phyloP scores from a whole-genome alignment of 176 grass and related monocot genomes.

The Bromus sterilis region DNA sequence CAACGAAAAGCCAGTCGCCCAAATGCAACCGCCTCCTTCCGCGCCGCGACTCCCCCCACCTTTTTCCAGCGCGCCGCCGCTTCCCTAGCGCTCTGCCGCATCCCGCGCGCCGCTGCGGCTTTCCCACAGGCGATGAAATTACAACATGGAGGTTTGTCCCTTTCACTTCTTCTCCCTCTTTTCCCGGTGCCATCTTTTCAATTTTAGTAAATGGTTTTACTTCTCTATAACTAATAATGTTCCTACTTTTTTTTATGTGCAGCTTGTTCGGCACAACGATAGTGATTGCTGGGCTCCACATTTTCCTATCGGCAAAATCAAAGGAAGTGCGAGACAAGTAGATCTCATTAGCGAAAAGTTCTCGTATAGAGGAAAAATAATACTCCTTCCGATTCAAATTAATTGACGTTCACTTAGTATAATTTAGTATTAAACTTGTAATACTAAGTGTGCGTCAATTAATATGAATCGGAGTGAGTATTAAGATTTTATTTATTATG shows the following conservation, averaged over 20 bases:
- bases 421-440: no score
- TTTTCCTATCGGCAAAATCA: slow-evolving; percentile 4
- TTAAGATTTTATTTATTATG: neutral
- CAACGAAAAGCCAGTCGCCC: no score
- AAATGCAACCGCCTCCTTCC: no score
- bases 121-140: slow-evolving; percentile 27
- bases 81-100: no score
- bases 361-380: no score
- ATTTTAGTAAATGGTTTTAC: neutral
- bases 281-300: neutral
- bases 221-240: neutral
- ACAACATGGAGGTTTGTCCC: slow-evolving; percentile 31
- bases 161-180: neutral
- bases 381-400: no score
- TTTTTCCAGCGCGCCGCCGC: no score
- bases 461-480: no score
- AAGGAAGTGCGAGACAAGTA: neutral
- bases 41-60: no score
- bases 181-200: neutral
- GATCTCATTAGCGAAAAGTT: neutral
- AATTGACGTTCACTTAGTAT: no score
- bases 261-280: slow-evolving; percentile 2
- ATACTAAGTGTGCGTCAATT: no score
- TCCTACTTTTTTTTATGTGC: neutral
- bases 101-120: no score